Base-by-base conservation (phyloP, 495 filamentous ascomycete species). In the Xylaria nigripes region DNA sequence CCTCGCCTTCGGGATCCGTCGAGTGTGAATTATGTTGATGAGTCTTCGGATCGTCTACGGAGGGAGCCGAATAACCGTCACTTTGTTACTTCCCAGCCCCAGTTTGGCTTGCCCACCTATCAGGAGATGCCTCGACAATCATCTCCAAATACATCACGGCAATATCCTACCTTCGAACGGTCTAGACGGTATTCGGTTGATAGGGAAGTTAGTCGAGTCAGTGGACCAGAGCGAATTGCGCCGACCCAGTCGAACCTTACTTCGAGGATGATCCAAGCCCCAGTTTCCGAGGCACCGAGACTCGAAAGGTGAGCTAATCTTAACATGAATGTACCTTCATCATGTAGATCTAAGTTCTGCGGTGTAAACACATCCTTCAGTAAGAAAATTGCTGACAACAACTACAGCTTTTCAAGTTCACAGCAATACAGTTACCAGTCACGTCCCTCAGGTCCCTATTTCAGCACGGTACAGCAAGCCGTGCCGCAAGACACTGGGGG, bases 21-120 rank as follows among this genome's bases (percentile, higher is more conserved):
- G 5, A 30, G 43, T 34, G 47, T 64, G 22, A 45, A 61, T 40
- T 61, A 56, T 36, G 10, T 61, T 32, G 55, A 61, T 43, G 45
- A 56, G 15, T 43, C 55, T 5, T 27, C 44, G 15, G n/a, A 34
- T 24, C 59, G 46, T 15, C 30, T 54, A 6, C 48, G 59, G 41
- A 55, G 43, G 46, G 36, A 47, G 8, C 25, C 53, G 27, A 51
- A n/a, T 16, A 44, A 60, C 24, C 60, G 55, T 32, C 51, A 44
- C 32, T 45, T 48, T 23, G 43, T 30, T 29, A 22, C 23, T 21
- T 27, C 32, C 24, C 53, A 47, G 29, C 22, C 34, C 18, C 54
- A 23, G 29, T 40, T 48, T 2, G 53, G 45, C 3, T 19, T 40
- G 18, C 23, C 47, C 36, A 10, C 50, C 7, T 58, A 58, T 41